Evolutionary conservation across 345 rosid species (phyloP).

Genomic region (Syzygium aqueum): DNA sequence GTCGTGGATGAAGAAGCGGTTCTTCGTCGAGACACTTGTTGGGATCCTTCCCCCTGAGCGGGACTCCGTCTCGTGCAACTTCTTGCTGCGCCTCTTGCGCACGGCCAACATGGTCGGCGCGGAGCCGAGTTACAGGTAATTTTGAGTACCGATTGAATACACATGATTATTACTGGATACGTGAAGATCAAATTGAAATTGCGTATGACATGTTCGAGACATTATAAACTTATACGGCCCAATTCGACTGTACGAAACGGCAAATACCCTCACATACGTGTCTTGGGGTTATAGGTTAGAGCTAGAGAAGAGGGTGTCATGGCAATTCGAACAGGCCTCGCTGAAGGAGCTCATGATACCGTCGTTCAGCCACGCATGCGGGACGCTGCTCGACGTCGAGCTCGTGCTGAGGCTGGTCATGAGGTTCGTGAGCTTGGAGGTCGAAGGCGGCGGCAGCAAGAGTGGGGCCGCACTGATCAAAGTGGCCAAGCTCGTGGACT

Average conservation of each 20-base stretch:
- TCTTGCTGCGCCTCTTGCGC: conserved; percentile 77
- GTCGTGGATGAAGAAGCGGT: conserved; percentile 63
- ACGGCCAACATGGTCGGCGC: conserved; percentile 69
- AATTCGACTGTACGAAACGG: background rate
- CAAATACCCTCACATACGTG: background rate
- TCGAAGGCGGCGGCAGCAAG: conserved; percentile 40
- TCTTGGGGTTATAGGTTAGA: conserved; percentile 10
- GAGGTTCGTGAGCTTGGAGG: conserved; percentile 43
- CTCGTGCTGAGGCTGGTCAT: conserved; percentile 56
- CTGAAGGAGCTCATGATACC: conserved; percentile 87
- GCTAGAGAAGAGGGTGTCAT: conserved; percentile 64
- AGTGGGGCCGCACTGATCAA: conserved; percentile 46
- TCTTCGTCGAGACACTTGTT: conserved; percentile 62
- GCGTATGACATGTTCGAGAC: background rate
- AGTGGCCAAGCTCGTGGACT: conserved; percentile 75
- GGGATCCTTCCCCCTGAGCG: conserved; percentile 82
- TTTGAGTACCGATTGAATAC: background rate
- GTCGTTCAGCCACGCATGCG: conserved; percentile 75
- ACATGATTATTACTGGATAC: background rate
- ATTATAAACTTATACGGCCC: no score
- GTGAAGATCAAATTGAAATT: background rate
- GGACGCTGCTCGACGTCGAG: conserved; percentile 70
- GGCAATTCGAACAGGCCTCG: conserved; percentile 86
- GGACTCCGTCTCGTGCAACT: conserved; percentile 70
- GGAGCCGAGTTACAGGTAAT: conserved; percentile 27